Evolutionary conservation across 2,329 filamentous ascomycete species (phyloP), one percentile per base, ranked within the genome.

Genomic region (Rutstroemia sp.): DNA sequence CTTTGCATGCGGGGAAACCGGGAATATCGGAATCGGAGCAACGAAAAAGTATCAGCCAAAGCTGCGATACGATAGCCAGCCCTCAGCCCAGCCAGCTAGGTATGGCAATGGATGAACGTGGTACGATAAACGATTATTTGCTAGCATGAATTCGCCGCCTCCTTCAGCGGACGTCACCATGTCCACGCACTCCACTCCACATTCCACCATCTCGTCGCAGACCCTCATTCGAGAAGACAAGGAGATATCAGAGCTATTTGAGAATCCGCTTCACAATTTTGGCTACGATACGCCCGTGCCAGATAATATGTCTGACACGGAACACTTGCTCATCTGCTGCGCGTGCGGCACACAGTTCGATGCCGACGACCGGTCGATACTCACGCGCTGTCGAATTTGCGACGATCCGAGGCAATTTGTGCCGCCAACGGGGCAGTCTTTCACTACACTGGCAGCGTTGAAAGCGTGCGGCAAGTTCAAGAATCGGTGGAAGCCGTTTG

Each of bases 391-490:
- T 71, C 78, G 79, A 57, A 87, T 90, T 60, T 91, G 87, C 71
- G 86, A 89, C 68, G 86, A 89, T 68, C 77, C 86, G 0, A 79
- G 87, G 4, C 86, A 90, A 70, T 90, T 79, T 65, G 82, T 88
- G 0, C 85, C 86, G 0, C 74, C 76, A 0, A 69, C 72, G 0
- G 85, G 84, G 1, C 87, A 90, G 72, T 70, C 75, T 21, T 91
- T 88, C 73, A 86, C 82, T 0, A 83, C 78, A 0, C 76, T 89
- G 23, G 68, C 70, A 1, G 70, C 71, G 1, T 65, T 83, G 23
- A 72, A 71, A 19, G 45, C 41, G 3, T 68, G 66, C 5, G 49
- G 48, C 2, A 25, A 23, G 17, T 75, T 84, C 67, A 71, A 67
- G 25, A 88, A 88, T 67, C 72, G 73, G 8, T 83, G 82, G 64